phyloP scores from a whole-genome alignment of 176 grass and related monocot species.

The Pontederia paniculata region DNA sequence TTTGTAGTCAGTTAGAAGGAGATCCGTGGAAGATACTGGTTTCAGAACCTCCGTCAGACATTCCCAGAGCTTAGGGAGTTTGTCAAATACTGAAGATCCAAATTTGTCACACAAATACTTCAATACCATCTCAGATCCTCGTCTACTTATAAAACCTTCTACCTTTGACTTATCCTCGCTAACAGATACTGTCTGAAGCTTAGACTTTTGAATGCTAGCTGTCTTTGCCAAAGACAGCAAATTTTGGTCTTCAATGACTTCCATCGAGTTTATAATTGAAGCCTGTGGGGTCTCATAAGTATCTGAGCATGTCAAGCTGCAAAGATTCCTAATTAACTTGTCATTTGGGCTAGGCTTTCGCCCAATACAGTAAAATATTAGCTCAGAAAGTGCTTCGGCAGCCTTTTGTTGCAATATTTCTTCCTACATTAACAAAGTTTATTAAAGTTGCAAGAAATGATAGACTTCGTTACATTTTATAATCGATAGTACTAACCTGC shows the following conservation, averaged over 20 bases:
- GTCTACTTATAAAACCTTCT: constrained; percentile 80
- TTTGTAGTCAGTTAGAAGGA: constrained; percentile 35
- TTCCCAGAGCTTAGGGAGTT: constrained; percentile 92
- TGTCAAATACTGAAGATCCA: constrained; percentile 70
- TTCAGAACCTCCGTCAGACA: constrained; percentile 82
- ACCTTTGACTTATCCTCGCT: constrained; percentile 64
- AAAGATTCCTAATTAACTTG: constrained; percentile 89
- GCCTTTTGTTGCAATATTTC: constrained; percentile 95
- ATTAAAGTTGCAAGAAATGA: constrained; percentile 5
- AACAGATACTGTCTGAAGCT: constrained; percentile 33
- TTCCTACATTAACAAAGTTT: constrained; percentile 44
- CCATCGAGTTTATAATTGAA: constrained; percentile 76
- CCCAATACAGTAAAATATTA: constrained; percentile 85
- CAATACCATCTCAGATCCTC: constrained; percentile 82
- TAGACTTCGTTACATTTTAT: not conserved
- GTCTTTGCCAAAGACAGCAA: constrained; percentile 64
- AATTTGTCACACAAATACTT: constrained; percentile 92
- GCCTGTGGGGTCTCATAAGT: constrained; percentile 79
- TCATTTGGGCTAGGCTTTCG: constrained; percentile 96
- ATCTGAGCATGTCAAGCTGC: constrained; percentile 79
- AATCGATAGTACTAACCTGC: constrained; percentile 42
- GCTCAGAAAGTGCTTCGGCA: constrained; percentile 89
- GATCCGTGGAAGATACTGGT: constrained; percentile 39
- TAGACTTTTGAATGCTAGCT: constrained; percentile 43
- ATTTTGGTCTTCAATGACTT: constrained; percentile 86